Percentiles rank a stretch among this genome's conserved stretches.
Conservation (phyloP, 2,329 filamentous ascomycete genomes). For the Pseudopyrenochaeta lycopersici region DNA sequence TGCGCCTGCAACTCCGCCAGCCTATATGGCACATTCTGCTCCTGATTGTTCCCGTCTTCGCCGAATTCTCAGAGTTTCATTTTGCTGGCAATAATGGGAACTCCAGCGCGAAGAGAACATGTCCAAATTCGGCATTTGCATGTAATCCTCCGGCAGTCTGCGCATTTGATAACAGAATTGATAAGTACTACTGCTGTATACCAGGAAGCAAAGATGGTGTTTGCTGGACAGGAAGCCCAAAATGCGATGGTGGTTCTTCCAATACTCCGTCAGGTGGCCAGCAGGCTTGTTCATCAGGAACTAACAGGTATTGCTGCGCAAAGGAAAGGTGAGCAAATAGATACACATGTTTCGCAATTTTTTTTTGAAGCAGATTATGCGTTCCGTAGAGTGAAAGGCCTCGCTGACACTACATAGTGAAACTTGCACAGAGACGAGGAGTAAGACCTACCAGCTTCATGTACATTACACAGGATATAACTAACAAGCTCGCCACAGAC, state of each 20-base stretch:
- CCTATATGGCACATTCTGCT: no score
- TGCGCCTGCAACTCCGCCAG: no score
- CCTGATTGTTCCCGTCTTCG: background rate
- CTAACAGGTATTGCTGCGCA: slow-evolving; percentile 27
- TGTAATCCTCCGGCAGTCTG: slow-evolving; percentile 25
- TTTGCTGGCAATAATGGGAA: slow-evolving; percentile 19
- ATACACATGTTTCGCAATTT: background rate
- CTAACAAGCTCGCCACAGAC: slow-evolving; percentile 11
- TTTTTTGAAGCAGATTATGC: background rate
- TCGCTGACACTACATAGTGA: no score
- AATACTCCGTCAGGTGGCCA: slow-evolving; percentile 11
- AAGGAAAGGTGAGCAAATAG: slow-evolving; percentile 7
- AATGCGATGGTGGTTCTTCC: slow-evolving; percentile 13
- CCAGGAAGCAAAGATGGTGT: slow-evolving; percentile 18
- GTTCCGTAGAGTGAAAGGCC: no score
- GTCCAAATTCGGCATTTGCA: slow-evolving; percentile 9
- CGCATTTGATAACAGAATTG: slow-evolving; percentile 17
- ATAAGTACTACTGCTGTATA: slow-evolving; percentile 31
- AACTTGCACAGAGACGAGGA: no score
- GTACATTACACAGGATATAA: slow-evolving; percentile 12
- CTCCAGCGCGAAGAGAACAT: slow-evolving; percentile 5
- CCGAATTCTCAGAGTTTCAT: slow-evolving; percentile 21
- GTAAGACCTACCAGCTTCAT: background rate
- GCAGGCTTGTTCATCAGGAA: slow-evolving; percentile 9
- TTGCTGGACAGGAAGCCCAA: slow-evolving; percentile 19